Conservation (phyloP, 202 grass and related monocot species). For the Carex sylvatica region DNA sequence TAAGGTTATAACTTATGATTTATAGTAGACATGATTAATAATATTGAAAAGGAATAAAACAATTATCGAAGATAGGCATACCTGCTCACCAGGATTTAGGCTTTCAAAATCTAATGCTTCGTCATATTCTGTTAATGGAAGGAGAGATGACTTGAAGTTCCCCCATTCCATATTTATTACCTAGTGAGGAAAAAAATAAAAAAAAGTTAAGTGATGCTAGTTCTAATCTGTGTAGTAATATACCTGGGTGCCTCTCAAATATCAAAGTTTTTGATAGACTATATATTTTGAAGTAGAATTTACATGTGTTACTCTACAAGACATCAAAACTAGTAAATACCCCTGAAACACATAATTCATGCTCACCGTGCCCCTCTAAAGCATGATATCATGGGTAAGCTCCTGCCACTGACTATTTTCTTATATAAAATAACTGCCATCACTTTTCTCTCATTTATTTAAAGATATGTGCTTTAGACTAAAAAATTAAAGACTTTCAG, state of each 20-base stretch:
- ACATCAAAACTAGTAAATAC: neutral
- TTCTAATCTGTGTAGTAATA: neutral
- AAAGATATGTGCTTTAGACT: neutral
- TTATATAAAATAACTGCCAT: neutral
- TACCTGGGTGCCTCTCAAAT: neutral
- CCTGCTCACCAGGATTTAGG: constrained; percentile 83
- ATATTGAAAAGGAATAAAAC: neutral
- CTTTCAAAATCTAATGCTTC: constrained; percentile 65
- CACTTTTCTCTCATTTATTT: neutral
- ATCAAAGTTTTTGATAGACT: neutral
- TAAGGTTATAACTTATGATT: neutral
- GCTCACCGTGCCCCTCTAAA: neutral
- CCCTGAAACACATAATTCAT: neutral
- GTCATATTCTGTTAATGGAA: constrained; percentile 74
- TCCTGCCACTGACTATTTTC: neutral
- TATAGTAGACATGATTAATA: neutral
- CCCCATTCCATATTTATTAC: constrained; percentile 95
- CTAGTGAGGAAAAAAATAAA: constrained; percentile 29
- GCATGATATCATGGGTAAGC: neutral
- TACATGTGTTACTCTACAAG: neutral
- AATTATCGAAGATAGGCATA: neutral
- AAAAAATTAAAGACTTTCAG: neutral
- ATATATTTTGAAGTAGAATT: neutral
- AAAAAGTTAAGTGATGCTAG: neutral
- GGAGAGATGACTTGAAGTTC: constrained; percentile 75